Conservation (phyloP, 106 monocot genomes). For the Allium cepa region DNA sequence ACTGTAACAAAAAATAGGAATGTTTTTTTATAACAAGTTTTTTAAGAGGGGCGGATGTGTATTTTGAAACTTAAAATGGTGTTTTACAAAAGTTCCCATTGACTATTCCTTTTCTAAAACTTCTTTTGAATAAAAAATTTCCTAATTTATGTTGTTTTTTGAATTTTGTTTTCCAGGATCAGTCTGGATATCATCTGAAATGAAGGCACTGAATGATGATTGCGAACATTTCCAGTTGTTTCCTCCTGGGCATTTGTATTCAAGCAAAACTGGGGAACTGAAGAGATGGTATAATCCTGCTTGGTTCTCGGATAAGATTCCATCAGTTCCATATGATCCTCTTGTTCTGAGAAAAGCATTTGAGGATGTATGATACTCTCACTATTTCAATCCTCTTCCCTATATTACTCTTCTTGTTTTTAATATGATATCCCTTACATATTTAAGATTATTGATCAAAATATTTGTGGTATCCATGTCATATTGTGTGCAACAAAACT, state of each 20-base stretch:
- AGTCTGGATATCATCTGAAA: constrained; percentile 84
- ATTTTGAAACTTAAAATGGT: too few relatives aligned
- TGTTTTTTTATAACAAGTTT: too few relatives aligned
- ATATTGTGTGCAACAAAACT: background rate
- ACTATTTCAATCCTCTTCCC: background rate
- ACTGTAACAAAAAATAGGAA: too few relatives aligned
- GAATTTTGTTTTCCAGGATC: constrained; percentile 29
- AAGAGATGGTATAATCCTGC: constrained; percentile 71
- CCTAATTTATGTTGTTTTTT: background rate
- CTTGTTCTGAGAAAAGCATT: constrained; percentile 47
- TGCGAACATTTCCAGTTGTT: constrained; percentile 74
- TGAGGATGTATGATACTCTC: constrained; percentile 34
- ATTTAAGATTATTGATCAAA: too few relatives aligned
- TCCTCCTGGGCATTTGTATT: constrained; percentile 77
- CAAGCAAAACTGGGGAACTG: constrained; percentile 52
- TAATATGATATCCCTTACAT: too few relatives aligned
- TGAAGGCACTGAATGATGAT: constrained; percentile 84
- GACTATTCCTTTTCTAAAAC: too few relatives aligned
- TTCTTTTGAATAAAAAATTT: too few relatives aligned
- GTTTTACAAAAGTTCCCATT: too few relatives aligned
- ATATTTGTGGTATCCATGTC: too few relatives aligned
- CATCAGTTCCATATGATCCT: constrained; percentile 49
- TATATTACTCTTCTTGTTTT: background rate
- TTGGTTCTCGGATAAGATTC: constrained; percentile 63
- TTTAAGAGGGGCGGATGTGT: too few relatives aligned